Percentiles rank a stretch among this genome's conserved stretches.
Conservation (phyloP, 2,329 filamentous ascomycete species). For the Amylocarpus encephaloides region DNA sequence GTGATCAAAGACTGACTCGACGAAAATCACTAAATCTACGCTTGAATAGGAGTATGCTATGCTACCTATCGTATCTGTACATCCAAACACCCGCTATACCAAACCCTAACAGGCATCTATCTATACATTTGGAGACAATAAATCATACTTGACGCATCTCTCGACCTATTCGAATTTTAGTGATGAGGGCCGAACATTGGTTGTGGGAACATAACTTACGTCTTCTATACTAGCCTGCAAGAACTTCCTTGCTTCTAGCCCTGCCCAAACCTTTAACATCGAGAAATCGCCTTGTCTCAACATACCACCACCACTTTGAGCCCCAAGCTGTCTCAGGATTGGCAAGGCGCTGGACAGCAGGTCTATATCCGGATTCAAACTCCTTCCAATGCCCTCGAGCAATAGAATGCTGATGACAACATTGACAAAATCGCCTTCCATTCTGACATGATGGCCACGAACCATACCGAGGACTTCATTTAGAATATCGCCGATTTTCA, state of each 20-base stretch:
- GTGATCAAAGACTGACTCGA: too few relatives aligned
- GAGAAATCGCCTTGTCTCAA: constrained; percentile 68
- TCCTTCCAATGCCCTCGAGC: constrained; percentile 87
- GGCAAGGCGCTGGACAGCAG: constrained; percentile 80
- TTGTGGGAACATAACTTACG: constrained; percentile 43
- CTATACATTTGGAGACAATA: constrained; percentile 78
- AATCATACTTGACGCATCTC: constrained; percentile 83
- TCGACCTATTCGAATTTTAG: constrained; percentile 55
- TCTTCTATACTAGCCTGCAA: constrained; percentile 86
- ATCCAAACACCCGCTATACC: too few relatives aligned
- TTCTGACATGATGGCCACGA: constrained; percentile 79
- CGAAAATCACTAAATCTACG: too few relatives aligned
- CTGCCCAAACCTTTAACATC: constrained; percentile 88
- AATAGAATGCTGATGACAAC: constrained; percentile 93
- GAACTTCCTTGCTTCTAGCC: constrained; percentile 81
- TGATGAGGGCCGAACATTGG: not conserved
- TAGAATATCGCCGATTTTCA: constrained; percentile 93
- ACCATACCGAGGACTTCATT: constrained; percentile 91
- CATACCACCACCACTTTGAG: constrained; percentile 65
- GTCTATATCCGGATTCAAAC: constrained; percentile 79
- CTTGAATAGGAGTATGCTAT: not conserved
- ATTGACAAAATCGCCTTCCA: constrained; percentile 98
- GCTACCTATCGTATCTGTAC: not conserved
- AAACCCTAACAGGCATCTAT: not conserved
- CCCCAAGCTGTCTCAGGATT: constrained; percentile 80